Percentiles rank a stretch among this genome's conserved stretches.
Conservation (phyloP, 169 alveolate genomes). For the Eimeria necatrix region DNA sequence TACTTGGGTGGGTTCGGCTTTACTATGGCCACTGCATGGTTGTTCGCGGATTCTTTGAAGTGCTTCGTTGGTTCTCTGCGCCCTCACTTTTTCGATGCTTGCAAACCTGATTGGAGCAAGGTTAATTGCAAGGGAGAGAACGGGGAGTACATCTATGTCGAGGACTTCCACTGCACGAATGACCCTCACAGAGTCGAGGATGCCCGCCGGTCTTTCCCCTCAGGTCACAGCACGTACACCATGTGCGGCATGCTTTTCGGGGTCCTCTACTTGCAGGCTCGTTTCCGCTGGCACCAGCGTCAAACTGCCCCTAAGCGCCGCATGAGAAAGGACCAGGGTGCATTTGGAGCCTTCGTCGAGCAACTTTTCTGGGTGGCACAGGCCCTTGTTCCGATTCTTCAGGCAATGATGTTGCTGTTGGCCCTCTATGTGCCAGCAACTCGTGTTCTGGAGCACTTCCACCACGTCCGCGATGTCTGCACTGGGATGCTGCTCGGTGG, state of each 20-base stretch:
- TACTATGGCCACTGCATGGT: background rate
- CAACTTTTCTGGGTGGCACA: background rate
- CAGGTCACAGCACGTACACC: constrained; percentile 2
- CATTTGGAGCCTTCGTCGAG: background rate
- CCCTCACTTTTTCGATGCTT: background rate
- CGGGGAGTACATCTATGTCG: background rate
- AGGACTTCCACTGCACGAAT: background rate
- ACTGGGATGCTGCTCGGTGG: constrained; percentile 5
- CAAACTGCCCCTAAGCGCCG: background rate
- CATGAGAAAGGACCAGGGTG: background rate
- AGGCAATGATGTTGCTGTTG: background rate
- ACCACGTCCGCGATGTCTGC: constrained; percentile 14
- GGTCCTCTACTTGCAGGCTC: background rate
- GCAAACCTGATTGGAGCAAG: background rate
- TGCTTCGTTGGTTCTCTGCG: background rate
- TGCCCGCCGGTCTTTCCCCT: constrained; percentile 26
- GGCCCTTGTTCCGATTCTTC: background rate
- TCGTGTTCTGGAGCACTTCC: background rate
- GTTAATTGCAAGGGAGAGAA: background rate
- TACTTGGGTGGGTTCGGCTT: background rate
- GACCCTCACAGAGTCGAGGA: background rate
- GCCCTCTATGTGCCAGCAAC: background rate
- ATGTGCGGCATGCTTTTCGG: constrained; percentile 26
- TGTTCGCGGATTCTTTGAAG: background rate
- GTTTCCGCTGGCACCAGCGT: constrained; percentile 7